A percentile compares a stretch with the other conserved stretches of the same genome.
These are phyloP conservation scores for Candida railenensis DNA, from an alignment of 805 yeast genomes.

Conservation along the genomic window DNA sequence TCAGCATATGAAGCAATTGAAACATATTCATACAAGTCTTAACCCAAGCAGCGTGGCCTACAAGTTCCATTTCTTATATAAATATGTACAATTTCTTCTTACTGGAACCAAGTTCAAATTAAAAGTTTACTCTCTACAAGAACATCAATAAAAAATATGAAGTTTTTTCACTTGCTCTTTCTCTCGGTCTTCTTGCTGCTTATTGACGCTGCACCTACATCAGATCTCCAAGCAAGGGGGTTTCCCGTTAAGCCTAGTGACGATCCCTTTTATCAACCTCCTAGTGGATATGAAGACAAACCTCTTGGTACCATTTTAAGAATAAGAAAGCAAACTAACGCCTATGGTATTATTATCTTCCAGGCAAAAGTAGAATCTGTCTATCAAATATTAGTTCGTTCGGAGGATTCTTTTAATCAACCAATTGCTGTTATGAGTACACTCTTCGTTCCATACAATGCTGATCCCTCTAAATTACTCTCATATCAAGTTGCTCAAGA, in stretches of 20 bases:
- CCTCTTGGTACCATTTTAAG: slow-evolving; percentile 10
- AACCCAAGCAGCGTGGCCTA: too few relatives aligned
- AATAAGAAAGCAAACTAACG: slow-evolving; percentile 7
- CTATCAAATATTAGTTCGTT: slow-evolving; percentile 25
- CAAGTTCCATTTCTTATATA: too few relatives aligned
- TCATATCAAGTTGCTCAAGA: slow-evolving; percentile 23
- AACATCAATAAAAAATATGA: background rate
- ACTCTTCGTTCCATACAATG: slow-evolving; percentile 20
- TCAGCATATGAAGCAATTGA: too few relatives aligned
- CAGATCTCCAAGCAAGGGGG: background rate
- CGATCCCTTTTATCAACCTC: slow-evolving; percentile 14
- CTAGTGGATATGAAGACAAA: slow-evolving; percentile 6
- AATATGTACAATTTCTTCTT: too few relatives aligned
- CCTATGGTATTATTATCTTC: slow-evolving; percentile 6
- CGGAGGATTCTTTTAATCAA: slow-evolving; percentile 18
- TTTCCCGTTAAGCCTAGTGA: slow-evolving; percentile 6
- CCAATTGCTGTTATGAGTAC: slow-evolving; percentile 18
- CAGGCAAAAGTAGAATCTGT: slow-evolving; percentile 10
- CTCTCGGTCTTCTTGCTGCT: background rate
- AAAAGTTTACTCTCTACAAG: too few relatives aligned
- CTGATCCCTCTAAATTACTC: slow-evolving; percentile 19
- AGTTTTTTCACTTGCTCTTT: background rate
- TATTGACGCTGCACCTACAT: background rate
- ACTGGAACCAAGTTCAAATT: too few relatives aligned
- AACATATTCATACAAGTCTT: too few relatives aligned